Evolutionary conservation across 257 asterid species (phyloP).

Genomic region (Paraleonurus japonicus): DNA sequence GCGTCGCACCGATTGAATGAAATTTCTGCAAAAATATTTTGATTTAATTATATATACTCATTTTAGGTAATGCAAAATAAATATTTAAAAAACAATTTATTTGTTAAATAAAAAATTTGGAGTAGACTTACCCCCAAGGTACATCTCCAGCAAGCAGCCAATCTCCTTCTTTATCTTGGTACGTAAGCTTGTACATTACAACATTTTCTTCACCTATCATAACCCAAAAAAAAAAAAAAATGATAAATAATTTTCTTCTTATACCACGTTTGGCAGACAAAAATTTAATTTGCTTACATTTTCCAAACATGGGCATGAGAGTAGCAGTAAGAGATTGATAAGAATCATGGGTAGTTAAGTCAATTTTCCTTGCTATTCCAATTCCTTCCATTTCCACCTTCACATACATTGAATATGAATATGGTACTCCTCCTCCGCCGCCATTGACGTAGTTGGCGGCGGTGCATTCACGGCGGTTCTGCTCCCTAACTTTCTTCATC

Average conservation of each 20-base stretch:
- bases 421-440: constrained; percentile 27
- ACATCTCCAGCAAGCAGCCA: constrained; percentile 35
- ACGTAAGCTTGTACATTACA: constrained; percentile 34
- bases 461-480: constrained; percentile 17
- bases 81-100: too few relatives aligned
- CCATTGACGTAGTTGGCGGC: constrained; percentile 34
- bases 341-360: constrained; percentile 39
- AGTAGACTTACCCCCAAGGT: constrained; percentile 21
- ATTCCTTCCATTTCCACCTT: constrained; percentile 77
- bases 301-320: constrained; percentile 52
- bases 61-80: not conserved
- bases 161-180: constrained; percentile 26
- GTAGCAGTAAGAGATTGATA: constrained; percentile 32
- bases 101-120: too few relatives aligned
- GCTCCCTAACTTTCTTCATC: constrained; percentile 44
- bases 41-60: not conserved
- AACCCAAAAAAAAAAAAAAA: not conserved
- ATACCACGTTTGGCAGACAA: not conserved
- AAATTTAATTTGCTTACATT: constrained; percentile 29
- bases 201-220: constrained; percentile 38
- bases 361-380: constrained; percentile 63
- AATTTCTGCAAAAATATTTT: not conserved
- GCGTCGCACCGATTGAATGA: constrained; percentile 11
- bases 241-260: not conserved
- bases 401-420: constrained; percentile 38